Evolutionary conservation across 1,139 yeast species (phyloP).

Genomic region (Diutina neorugosa): DNA sequence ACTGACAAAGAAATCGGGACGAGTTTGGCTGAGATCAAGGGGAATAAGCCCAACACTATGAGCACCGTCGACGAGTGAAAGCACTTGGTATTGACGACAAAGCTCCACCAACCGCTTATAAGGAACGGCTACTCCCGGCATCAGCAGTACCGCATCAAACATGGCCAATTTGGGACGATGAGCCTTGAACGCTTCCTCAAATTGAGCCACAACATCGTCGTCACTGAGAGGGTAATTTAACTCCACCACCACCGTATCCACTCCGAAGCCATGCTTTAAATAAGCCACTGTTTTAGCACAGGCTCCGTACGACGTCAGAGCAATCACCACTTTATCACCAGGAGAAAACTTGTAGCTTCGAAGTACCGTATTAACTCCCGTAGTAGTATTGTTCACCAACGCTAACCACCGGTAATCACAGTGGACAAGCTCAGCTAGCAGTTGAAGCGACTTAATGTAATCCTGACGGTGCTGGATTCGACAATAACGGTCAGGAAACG

Average conservation of each 20-base stretch:
- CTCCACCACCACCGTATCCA: constrained; percentile 26
- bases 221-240: constrained; percentile 19
- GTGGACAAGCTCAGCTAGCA: constrained; percentile 27
- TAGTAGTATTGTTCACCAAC: constrained; percentile 46
- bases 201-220: constrained; percentile 30
- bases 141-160: constrained; percentile 51
- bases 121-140: constrained; percentile 55
- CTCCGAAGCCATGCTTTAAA: constrained; percentile 27
- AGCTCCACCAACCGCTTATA: constrained; percentile 35
- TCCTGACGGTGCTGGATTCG: constrained; percentile 12
- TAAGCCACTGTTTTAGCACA: constrained; percentile 43
- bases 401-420: constrained; percentile 35
- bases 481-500: constrained; percentile 31
- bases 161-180: constrained; percentile 12
- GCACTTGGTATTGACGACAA: constrained; percentile 33
- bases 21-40: constrained; percentile 27
- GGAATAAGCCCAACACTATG: constrained; percentile 52
- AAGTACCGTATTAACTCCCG: constrained; percentile 47
- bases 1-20: constrained; percentile 52
- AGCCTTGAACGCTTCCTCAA: constrained; percentile 18
- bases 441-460: constrained; percentile 20
- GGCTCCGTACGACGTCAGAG: constrained; percentile 46
- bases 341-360: constrained; percentile 39
- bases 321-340: constrained; percentile 44
- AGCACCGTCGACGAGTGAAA: constrained; percentile 62